Base-by-base conservation (phyloP, 2,329 filamentous ascomycete genomes). In the Pestalotiopsis sp. region DNA sequence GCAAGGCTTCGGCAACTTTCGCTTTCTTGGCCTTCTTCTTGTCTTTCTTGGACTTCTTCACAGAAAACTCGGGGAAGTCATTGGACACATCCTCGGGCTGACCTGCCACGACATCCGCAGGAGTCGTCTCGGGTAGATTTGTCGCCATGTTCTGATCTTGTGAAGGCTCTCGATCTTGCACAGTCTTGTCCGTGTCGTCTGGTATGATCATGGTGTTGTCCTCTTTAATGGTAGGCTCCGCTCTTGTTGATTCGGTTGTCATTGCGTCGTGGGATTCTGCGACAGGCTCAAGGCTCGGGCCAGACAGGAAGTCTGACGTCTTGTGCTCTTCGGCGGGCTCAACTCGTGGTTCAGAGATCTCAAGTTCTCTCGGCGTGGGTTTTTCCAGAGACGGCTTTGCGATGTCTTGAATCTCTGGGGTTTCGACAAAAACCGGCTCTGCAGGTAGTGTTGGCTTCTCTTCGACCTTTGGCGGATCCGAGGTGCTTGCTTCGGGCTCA, bases 31-130 rank as follows among this genome's bases (percentile, higher is more conserved):
- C 69, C 62, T 80, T 81, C 55, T 74, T 71, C 60, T 72, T 72
- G 55, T 72, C 68, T 62, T 80, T 81, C 71, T 81, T 80, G 45
- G 72, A 73, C 69, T 77, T 80, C 69, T 76, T 78, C 39, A 71
- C 71, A 4, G 68, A 64, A 20, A 67, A 57, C 9, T 67, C 73
- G 58, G 61, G 69, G 63, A 69, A 59, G 27, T 75, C 72, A 25
- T 68, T 58, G 60, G 55, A 38, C 20, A 62, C 66, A 57, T 55
- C 58, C 36, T 36, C 52, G 11, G 60, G 25, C n/a, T 14, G 27
- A 36, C 2, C 39, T n/a, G n/a, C 25, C 17, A 55, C 9, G 11
- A 25, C 17, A 25, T 60, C 57, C n/a, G 64, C 17, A 25, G n/a
- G 14, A 3, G 23, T 25, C 38, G 25, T 38, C 27, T 7, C 7